phyloP scores from a whole-genome alignment of 768 basidiomycete species.

The Psilocybe sp. region DNA sequence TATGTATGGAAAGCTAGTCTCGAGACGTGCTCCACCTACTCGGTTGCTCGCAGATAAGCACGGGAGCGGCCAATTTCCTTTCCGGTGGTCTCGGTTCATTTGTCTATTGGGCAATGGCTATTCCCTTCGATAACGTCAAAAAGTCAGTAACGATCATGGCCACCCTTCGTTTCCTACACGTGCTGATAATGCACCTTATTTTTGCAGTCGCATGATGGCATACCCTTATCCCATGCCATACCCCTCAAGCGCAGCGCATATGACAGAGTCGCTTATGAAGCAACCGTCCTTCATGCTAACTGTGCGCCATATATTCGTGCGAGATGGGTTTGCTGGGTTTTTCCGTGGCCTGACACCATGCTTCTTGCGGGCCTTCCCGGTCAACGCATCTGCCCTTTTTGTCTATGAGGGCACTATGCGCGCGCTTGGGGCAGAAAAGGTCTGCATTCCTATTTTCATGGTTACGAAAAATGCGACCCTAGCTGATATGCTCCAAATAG shows the following conservation, averaged over 20 bases:
- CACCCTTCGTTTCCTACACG: constrained; percentile 1
- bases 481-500: constrained; percentile 24
- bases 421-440: constrained; percentile 63
- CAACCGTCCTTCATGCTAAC: constrained; percentile 48
- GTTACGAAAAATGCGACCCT: background rate
- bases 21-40: constrained; percentile 1
- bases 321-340: constrained; percentile 54
- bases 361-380: constrained; percentile 71
- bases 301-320: constrained; percentile 49
- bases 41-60: constrained; percentile 45
- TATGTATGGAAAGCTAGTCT: constrained; percentile 21
- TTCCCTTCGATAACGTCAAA: constrained; percentile 80
- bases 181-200: constrained; percentile 3
- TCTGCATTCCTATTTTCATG: constrained; percentile 18
- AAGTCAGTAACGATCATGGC: constrained; percentile 45
- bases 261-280: constrained; percentile 18
- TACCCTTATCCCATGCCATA: constrained; percentile 46
- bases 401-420: constrained; percentile 78
- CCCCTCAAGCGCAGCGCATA: constrained; percentile 25
- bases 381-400: constrained; percentile 75
- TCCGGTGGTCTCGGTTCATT: constrained; percentile 64
- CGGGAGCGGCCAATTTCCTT: constrained; percentile 59
- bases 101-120: constrained; percentile 65
- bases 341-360: constrained; percentile 68
- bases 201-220: constrained; percentile 62